Evolutionary conservation across 1,139 yeast species (phyloP).

Genomic region (Debaryomyces fabryi): DNA sequence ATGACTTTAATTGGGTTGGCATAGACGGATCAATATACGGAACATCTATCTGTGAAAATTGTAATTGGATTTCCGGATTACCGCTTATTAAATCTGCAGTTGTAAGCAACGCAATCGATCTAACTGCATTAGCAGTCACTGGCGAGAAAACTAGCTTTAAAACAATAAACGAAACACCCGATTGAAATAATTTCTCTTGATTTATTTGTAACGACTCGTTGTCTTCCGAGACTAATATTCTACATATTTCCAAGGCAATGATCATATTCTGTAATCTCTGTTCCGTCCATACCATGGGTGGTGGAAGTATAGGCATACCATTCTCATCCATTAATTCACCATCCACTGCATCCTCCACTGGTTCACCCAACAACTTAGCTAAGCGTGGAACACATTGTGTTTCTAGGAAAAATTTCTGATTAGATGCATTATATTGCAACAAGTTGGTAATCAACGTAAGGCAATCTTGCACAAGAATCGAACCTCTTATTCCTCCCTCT

Average conservation of each 20-base stretch:
- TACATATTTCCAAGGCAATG: slow-evolving; percentile 71
- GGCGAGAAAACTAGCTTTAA: slow-evolving; percentile 71
- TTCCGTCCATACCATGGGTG: slow-evolving; percentile 66
- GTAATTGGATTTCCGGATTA: slow-evolving; percentile 63
- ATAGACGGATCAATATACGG: slow-evolving; percentile 88
- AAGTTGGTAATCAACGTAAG: slow-evolving; percentile 72
- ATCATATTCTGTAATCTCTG: slow-evolving; percentile 69
- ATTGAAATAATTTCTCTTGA: slow-evolving; percentile 62
- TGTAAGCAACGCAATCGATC: slow-evolving; percentile 69
- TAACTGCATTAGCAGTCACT: slow-evolving; percentile 59
- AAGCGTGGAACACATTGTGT: slow-evolving; percentile 75
- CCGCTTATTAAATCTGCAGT: slow-evolving; percentile 76
- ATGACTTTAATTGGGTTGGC: slow-evolving; percentile 48
- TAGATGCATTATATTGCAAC: slow-evolving; percentile 81
- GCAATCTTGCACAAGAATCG: slow-evolving; percentile 90
- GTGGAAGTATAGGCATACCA: slow-evolving; percentile 19
- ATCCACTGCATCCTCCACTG: slow-evolving; percentile 44
- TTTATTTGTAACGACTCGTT: slow-evolving; percentile 63
- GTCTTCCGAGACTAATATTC: slow-evolving; percentile 74
- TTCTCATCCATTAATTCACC: slow-evolving; percentile 22
- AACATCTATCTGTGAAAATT: slow-evolving; percentile 81
- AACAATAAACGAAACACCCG: slow-evolving; percentile 67
- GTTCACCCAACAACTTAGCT: slow-evolving; percentile 63
- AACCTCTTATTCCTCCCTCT: slow-evolving; percentile 91
- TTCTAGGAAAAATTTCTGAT: slow-evolving; percentile 86